Base-by-base conservation (phyloP, 495 filamentous ascomycete genomes). In the Annulohypoxylon maeteangense region DNA sequence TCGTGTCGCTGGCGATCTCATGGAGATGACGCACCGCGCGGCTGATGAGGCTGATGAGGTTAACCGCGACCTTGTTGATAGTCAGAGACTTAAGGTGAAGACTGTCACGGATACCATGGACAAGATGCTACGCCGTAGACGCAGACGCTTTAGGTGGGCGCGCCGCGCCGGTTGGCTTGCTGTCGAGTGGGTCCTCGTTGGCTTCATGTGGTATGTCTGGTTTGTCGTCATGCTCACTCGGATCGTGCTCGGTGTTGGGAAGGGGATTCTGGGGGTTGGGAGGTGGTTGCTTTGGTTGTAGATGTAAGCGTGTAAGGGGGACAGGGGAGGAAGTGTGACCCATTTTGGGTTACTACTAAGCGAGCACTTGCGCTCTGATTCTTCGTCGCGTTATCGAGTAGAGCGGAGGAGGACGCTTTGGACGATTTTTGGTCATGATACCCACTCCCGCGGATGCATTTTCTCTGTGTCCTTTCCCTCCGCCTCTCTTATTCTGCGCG, bases 131-230 rank as follows among this genome's bases (percentile, higher is more conserved):
- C 81, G 91, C 63, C 75, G 84, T 53, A 82, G 93, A 32, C 82
- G 91, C 51, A 80, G 92, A 36, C 85, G 92, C 60, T 87, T 94
- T 47, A 82, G 92, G 22, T 94, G 91, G 90, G 79, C 92, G 1
- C 80, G 92, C 29, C 78, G 89, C 20, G 85, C 86, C 0, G 90
- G 90, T 4, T 95, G 90, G 83, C 81, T 91, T 8, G 80, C 89
- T 25, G 84, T 95, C 20, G 92, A 95, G 82, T 95, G 92, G 92
- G 85, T 87, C 29, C 83, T 95, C 22, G 89, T 95, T 32, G 91
- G 88, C 14, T 85, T 92, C 61, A 89, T 95, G 85, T 95, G 92
- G 92, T 91, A 90, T 78, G 90, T 93, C 8, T 95, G 92, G 92
- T 83, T 93, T 57, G 81, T 93, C 48, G 92, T 94, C 16, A 89